Evolutionary conservation across 2,329 filamentous ascomycete species (phyloP).

Genomic region (Clonostachys rosea): DNA sequence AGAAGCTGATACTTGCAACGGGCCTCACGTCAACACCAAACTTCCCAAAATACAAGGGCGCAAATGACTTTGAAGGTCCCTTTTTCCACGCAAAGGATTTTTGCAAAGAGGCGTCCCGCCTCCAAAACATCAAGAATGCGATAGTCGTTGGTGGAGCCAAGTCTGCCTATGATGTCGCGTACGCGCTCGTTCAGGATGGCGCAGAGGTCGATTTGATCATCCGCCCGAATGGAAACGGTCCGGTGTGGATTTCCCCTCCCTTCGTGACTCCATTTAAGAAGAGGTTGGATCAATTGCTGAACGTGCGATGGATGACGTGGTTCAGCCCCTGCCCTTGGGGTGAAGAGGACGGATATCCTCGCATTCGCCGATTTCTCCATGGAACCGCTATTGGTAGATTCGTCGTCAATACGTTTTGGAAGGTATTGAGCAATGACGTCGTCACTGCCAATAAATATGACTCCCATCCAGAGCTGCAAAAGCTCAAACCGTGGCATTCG

Average conservation of each 20-base stretch:
- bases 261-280: slow-evolving; percentile 59
- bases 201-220: slow-evolving; percentile 45
- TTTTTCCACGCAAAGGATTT: slow-evolving; percentile 41
- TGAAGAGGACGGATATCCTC: slow-evolving; percentile 43
- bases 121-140: slow-evolving; percentile 23
- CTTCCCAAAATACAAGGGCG: slow-evolving; percentile 29
- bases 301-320: slow-evolving; percentile 54
- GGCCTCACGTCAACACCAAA: slow-evolving; percentile 39
- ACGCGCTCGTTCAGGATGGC: slow-evolving; percentile 43
- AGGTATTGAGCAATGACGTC: slow-evolving; percentile 38
- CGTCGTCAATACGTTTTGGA: slow-evolving; percentile 44
- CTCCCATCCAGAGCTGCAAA: slow-evolving; percentile 26
- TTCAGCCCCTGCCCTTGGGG: slow-evolving; percentile 64
- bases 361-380: slow-evolving; percentile 42
- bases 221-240: slow-evolving; percentile 42
- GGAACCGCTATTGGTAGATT: slow-evolving; percentile 41
- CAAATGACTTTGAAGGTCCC: slow-evolving; percentile 25
- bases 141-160: slow-evolving; percentile 53
- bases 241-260: slow-evolving; percentile 46
- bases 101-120: slow-evolving; percentile 16
- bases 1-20: slow-evolving; percentile 41
- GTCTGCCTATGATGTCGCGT: slow-evolving; percentile 53
- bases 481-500: slow-evolving; percentile 33
- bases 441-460: slow-evolving; percentile 39
- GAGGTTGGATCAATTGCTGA: slow-evolving; percentile 51